A percentile compares a stretch with the other conserved stretches of the same genome.
phyloP scores from a whole-genome alignment of 768 basidiomycete species.

The Naganishia randhawae region DNA sequence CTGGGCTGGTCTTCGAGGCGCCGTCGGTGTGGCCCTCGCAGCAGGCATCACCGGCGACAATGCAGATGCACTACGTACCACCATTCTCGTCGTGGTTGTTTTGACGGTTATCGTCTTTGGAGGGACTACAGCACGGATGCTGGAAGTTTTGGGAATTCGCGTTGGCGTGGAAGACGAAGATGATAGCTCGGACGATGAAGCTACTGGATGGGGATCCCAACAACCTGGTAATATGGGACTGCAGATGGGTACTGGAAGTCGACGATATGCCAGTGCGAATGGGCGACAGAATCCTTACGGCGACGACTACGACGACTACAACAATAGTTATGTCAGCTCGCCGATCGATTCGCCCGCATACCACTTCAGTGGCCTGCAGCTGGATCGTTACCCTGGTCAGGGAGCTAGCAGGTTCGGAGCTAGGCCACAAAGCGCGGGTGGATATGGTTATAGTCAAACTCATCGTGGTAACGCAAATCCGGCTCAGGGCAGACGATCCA shows the following conservation, averaged over 20 bases:
- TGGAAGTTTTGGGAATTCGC: slow-evolving; percentile 91
- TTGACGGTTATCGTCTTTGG: slow-evolving; percentile 91
- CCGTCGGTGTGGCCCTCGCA: slow-evolving; percentile 94
- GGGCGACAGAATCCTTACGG: slow-evolving; percentile 36
- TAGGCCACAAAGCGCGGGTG: background rate
- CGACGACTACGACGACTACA: slow-evolving; percentile 39
- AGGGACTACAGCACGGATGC: slow-evolving; percentile 93
- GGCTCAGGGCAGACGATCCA: background rate
- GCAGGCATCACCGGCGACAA: slow-evolving; percentile 93
- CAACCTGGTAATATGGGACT: slow-evolving; percentile 39
- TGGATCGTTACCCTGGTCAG: slow-evolving; percentile 5
- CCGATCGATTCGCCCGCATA: slow-evolving; percentile 38
- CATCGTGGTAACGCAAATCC: slow-evolving; percentile 6
- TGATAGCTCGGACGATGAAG: slow-evolving; percentile 53
- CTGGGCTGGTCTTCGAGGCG: slow-evolving; percentile 95
- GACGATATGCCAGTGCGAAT: slow-evolving; percentile 40
- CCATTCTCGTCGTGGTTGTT: slow-evolving; percentile 92
- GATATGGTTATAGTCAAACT: background rate
- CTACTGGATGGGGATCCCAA: slow-evolving; percentile 37
- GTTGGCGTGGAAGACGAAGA: slow-evolving; percentile 93
- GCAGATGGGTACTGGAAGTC: slow-evolving; percentile 40
- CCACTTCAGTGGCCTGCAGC: background rate
- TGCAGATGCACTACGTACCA: slow-evolving; percentile 82
- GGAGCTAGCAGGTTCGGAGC: background rate
- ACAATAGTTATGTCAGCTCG: slow-evolving; percentile 31